phyloP scores from a whole-genome alignment of 495 filamentous ascomycete genomes.

The Penicillium daleae region DNA sequence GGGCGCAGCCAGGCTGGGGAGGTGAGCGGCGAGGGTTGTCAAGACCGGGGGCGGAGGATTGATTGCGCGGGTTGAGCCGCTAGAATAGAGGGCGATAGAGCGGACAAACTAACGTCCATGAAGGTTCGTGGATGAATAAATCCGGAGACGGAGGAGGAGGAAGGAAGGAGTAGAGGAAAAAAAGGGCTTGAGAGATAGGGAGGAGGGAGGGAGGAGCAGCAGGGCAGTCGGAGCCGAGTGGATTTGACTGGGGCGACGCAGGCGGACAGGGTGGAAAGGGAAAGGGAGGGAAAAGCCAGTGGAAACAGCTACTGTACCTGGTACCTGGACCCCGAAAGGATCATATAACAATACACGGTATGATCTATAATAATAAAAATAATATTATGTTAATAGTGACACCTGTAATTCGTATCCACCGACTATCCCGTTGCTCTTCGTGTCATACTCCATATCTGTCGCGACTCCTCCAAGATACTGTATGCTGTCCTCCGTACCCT shows the following conservation, averaged over 20 bases:
- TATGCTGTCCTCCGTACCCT: neutral
- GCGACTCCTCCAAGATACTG: neutral
- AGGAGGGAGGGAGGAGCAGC: constrained; percentile 8
- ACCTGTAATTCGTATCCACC: neutral
- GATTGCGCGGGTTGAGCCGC: constrained; percentile 20
- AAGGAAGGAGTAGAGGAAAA: neutral
- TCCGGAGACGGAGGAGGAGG: too few species aligned
- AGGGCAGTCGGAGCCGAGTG: constrained; percentile 5
- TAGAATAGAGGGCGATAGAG: constrained; percentile 3
- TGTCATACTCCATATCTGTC: neutral
- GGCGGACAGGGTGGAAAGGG: constrained; percentile 1
- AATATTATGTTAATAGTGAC: too few species aligned
- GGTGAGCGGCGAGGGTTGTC: constrained; percentile 8
- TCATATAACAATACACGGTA: too few species aligned
- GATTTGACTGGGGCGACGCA: neutral
- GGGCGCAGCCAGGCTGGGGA: neutral
- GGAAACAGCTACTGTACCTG: neutral
- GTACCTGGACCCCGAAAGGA: neutral
- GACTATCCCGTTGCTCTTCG: too few species aligned
- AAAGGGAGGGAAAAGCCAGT: neutral
- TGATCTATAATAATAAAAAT: too few species aligned
- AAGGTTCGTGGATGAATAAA: too few species aligned
- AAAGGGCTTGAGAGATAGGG: constrained; percentile 14
- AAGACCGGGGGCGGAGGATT: constrained; percentile 12
- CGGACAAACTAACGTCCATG: constrained; percentile 12